phyloP scores from a whole-genome alignment of 345 rosid species.

The Sapria himalayana region DNA sequence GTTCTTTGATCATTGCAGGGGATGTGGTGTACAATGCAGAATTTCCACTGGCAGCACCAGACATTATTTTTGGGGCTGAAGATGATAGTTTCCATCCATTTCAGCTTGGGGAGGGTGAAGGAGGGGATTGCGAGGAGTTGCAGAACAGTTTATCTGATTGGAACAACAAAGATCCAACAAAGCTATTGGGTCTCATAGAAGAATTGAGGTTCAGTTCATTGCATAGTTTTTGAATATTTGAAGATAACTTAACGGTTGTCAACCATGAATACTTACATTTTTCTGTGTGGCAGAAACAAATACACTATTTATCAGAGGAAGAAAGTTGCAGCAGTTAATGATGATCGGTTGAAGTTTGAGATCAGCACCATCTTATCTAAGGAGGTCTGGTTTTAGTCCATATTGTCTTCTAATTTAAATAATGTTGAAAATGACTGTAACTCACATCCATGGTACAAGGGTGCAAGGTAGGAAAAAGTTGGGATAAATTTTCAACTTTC shows the following conservation, averaged over 20 bases:
- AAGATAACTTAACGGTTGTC: too few species aligned
- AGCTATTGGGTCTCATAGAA: conserved; percentile 36
- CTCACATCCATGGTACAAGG: too few species aligned
- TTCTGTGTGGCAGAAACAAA: conserved; percentile 29
- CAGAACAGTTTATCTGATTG: conserved; percentile 36
- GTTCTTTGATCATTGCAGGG: conserved; percentile 25
- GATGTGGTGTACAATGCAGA: conserved; percentile 71
- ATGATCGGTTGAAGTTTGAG: conserved; percentile 69
- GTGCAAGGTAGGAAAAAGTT: too few species aligned
- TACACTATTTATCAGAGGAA: conserved; percentile 40
- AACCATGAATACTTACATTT: background rate
- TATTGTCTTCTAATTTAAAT: too few species aligned
- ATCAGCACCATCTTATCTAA: conserved; percentile 66
- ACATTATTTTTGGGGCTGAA: conserved; percentile 59
- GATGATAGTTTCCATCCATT: conserved; percentile 66
- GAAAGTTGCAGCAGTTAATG: conserved; percentile 59
- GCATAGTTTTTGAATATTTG: too few species aligned
- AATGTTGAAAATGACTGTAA: too few species aligned
- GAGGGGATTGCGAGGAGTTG: conserved; percentile 10
- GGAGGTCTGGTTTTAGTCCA: too few species aligned
- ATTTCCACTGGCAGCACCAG: conserved; percentile 52
- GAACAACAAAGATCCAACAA: conserved; percentile 46
- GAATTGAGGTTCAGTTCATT: conserved; percentile 63
- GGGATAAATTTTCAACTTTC: too few species aligned
- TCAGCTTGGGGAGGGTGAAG: conserved; percentile 11